A percentile compares a stretch with the other conserved stretches of the same genome.
These are phyloP conservation scores for Bipolaris zeicola DNA, from an alignment of 2,329 filamentous ascomycete species.

Conservation along the genomic window DNA sequence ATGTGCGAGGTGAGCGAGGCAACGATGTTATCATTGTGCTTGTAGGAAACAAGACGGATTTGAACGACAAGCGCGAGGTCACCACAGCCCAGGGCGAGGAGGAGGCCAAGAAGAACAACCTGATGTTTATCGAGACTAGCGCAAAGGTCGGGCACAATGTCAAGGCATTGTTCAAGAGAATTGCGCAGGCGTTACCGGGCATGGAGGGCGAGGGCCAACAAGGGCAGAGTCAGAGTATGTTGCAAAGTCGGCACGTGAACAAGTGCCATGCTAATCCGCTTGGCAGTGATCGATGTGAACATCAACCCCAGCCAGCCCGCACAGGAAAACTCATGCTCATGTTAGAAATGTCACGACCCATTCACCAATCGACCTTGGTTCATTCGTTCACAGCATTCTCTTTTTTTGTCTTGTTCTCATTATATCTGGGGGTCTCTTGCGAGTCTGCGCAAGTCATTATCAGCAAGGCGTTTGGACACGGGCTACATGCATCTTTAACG, in stretches of 20 bases:
- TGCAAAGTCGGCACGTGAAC: neutral
- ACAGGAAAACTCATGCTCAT: conserved; percentile 59
- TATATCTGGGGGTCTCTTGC: conserved; percentile 41
- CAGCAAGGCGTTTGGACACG: conserved; percentile 49
- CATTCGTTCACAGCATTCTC: conserved; percentile 32
- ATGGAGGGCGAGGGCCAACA: conserved; percentile 92
- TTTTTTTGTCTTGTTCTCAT: conserved; percentile 31
- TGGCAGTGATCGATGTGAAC: conserved; percentile 88
- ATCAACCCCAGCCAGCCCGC: conserved; percentile 71
- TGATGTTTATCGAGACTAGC: conserved; percentile 99
- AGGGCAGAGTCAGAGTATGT: conserved; percentile 79
- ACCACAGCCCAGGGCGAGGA: conserved; percentile 96
- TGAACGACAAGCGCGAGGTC: conserved; percentile 97
- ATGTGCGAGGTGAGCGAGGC: conserved; percentile 92
- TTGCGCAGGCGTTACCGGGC: conserved; percentile 94
- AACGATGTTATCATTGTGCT: conserved; percentile 99
- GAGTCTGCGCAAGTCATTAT: conserved; percentile 36
- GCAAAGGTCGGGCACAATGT: conserved; percentile 98
- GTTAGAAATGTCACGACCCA: conserved; percentile 27
- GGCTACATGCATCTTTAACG: conserved; percentile 21
- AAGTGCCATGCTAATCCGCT: conserved; percentile 16
- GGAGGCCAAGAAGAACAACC: conserved; percentile 94
- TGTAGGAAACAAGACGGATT: conserved; percentile 98
- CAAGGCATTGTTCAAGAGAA: conserved; percentile 95
- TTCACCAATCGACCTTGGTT: conserved; percentile 18